A percentile compares a stretch with the other conserved stretches of the same genome.
phyloP scores from a whole-genome alignment of 2,329 filamentous ascomycete species.

The Dothiorella sarmentorum region DNA sequence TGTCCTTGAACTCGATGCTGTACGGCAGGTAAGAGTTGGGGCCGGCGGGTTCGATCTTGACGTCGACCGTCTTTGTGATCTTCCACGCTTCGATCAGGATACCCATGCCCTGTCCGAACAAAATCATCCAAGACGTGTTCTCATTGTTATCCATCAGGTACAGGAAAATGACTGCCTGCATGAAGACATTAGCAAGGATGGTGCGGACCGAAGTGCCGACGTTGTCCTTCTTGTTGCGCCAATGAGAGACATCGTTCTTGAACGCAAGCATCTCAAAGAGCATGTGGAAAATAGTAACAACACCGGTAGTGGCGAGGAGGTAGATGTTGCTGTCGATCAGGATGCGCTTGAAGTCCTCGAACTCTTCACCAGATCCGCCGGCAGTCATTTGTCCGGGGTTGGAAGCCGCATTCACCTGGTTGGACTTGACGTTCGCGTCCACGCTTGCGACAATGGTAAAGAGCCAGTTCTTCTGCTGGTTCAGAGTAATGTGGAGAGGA shows the following conservation, averaged over 20 bases:
- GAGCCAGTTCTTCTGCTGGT: constrained; percentile 82
- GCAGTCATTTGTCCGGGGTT: constrained; percentile 62
- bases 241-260: constrained; percentile 95
- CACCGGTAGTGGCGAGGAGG: constrained; percentile 75
- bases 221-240: constrained; percentile 99
- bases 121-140: constrained; percentile 98
- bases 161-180: constrained; percentile 93
- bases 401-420: constrained; percentile 69
- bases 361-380: constrained; percentile 84
- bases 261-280: constrained; percentile 95
- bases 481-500: constrained; percentile 78
- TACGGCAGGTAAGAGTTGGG: constrained; percentile 74
- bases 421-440: constrained; percentile 83
- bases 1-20: constrained; percentile 84
- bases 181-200: constrained; percentile 95
- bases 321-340: constrained; percentile 92
- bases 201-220: constrained; percentile 94
- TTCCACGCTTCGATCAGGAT: constrained; percentile 85
- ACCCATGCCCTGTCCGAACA: constrained; percentile 86
- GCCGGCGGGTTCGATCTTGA: constrained; percentile 68
- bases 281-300: constrained; percentile 88
- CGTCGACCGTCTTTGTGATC: constrained; percentile 90
- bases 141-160: constrained; percentile 97
- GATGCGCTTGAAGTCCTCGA: constrained; percentile 96
- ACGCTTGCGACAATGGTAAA: constrained; percentile 81